Base-by-base conservation (phyloP, 495 filamentous ascomycete genomes). In the Hyaloscypha variabilis region DNA sequence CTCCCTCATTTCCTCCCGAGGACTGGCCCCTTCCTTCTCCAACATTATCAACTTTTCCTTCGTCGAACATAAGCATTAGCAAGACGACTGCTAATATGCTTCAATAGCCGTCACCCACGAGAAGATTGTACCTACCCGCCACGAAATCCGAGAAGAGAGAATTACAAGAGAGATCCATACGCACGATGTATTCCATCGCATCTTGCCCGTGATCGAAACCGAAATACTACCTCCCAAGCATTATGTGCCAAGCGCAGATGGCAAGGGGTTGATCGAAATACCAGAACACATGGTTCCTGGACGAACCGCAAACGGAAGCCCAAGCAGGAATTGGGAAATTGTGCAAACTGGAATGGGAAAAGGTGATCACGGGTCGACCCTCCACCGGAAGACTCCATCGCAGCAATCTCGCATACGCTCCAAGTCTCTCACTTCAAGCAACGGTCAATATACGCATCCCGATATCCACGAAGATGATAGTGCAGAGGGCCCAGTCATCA, bases 121-220 rank as follows among this genome's bases (percentile, higher is more conserved):
- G 69, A 76, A 73, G 1, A 72, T 88, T 55, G 75, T 74, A 23
- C 75, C 75, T 8, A 67, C 76, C 0, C 67, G 74, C 3, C 83
- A 83, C 69, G 73, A 86, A 42, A 74, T 86, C 49, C 67, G 73
- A 17, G 69, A 86, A 70, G 81, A 87, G 67, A 57, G 66, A 8
- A 82, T 86, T 30, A 77, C 81, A 4, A 81, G 83, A 28, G 84
- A 87, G 31, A 82, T 86, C 64, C 85, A 88, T 69, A 78, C 76
- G 23, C 74, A 87, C 68, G 81, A 88, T 31, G 71, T 82, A 23
- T 79, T 79, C 60, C 82, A 84, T 62, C 77, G 77, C 17, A 78
- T 85, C 28, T 80, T 81, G 10, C 86, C 86, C 4, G 71, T 88
- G 49, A 76, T 69, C 28, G 64, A 72, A n/a, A 69, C 65, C 53